Evolutionary conservation across 352 stramenopile species (phyloP), one percentile per base, ranked within the genome.

Genomic region (Globisporangium emineosum): DNA sequence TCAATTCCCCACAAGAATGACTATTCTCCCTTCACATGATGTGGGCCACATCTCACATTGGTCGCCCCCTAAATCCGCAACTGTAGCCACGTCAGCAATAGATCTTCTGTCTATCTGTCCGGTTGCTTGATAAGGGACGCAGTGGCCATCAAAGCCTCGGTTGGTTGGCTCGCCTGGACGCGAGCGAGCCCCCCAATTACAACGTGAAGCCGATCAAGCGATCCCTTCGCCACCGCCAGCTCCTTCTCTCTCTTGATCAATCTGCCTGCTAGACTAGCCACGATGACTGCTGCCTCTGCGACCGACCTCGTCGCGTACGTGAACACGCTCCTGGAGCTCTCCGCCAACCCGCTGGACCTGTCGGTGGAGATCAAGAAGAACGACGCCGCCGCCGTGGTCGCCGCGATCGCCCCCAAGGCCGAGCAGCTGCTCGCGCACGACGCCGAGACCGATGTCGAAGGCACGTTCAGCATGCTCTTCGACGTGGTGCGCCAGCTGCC

Each of bases 361-460:
- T 64, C 79, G 3, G 60, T 10, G 9, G 77, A 89, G 51, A 82
- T 89, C 51, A 88, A 91, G 69, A 90, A 90, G 73, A 77, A 74
- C 52, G 79, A 90, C 27, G 72, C 68, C 2, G 64, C 68, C 2
- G 62, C 83, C 8, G 79, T 92, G 4, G 69, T 88, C 3, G 67
- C 73, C 54, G 74, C 72, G 40, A 75, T 91, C 15, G 29, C 45
- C 13, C 71, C 84, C 45, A 84, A 91, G 60, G 62, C 79, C 21
- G 69, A 76, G 64, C 70, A 81, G 57, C 59, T 95, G 45, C 71
- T 95, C 54, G 75, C 76, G 64, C 73, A 90, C 37, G 70, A 88
- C 37, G 83, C 78, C 61, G 83, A 92, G 76, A 91, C 79, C 32
- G 86, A 93, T 66, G 83, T 91, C 49, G 84, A 95, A 58, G 86